phyloP scores from a whole-genome alignment of 1,139 yeast genomes.

The Arxiozyma heterogenica region DNA sequence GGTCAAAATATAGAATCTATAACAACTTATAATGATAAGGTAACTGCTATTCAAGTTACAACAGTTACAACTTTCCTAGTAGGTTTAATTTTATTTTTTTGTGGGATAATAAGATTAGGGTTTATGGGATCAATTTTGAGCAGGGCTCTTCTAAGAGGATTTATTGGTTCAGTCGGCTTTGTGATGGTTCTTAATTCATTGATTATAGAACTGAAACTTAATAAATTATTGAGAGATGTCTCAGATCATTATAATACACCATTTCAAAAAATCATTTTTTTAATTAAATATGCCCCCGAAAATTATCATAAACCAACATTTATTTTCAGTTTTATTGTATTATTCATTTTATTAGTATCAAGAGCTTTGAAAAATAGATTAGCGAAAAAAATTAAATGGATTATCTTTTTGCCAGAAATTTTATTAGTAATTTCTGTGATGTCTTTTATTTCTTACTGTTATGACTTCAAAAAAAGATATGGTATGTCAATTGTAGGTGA shows the following conservation, averaged over 20 bases:
- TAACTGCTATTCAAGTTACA: conserved; percentile 57
- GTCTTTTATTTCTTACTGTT: conserved; percentile 47
- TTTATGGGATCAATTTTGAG: conserved; percentile 81
- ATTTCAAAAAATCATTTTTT: conserved; percentile 55
- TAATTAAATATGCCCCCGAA: conserved; percentile 36
- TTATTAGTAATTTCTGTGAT: conserved; percentile 59
- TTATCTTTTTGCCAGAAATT: conserved; percentile 64
- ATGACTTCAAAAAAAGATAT: conserved; percentile 42
- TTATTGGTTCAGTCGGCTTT: conserved; percentile 85
- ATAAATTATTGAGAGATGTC: conserved; percentile 32
- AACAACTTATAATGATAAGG: conserved; percentile 39
- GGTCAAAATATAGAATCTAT: conserved; percentile 83
- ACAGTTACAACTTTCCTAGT: conserved; percentile 68
- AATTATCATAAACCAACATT: conserved; percentile 44
- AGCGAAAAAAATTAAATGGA: conserved; percentile 31
- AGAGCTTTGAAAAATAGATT: conserved; percentile 38
- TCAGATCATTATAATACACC: conserved; percentile 68
- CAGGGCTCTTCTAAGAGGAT: conserved; percentile 76
- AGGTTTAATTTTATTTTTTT: conserved; percentile 64
- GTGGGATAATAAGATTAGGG: conserved; percentile 80
- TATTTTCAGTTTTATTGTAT: conserved; percentile 42
- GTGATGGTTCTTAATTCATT: conserved; percentile 78
- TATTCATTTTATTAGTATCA: conserved; percentile 36
- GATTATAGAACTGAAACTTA: conserved; percentile 64
- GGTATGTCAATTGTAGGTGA: conserved; percentile 68